phyloP scores from a whole-genome alignment of 148 eudicot genomes.

The Amaranthus cruentus region DNA sequence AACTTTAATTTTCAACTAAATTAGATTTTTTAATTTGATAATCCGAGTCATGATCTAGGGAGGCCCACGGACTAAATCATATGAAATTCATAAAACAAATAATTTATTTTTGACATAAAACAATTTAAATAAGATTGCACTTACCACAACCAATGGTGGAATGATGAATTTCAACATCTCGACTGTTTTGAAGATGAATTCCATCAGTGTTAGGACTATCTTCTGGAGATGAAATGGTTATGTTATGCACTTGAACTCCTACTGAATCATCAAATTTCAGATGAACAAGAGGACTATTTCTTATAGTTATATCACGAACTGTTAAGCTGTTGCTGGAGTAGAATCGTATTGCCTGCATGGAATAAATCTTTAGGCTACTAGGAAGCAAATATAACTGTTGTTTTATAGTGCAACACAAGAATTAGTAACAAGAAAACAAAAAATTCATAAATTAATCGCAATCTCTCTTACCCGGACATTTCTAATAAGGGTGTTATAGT shows the following conservation, averaged over 20 bases:
- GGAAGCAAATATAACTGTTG: background rate
- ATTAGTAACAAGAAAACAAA: no score
- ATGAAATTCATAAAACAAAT: background rate
- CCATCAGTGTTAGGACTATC: constrained; percentile 83
- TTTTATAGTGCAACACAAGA: no score
- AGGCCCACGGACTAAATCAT: no score
- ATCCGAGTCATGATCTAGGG: no score
- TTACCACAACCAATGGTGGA: constrained; percentile 66
- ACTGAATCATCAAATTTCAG: constrained; percentile 67
- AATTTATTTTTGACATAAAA: background rate
- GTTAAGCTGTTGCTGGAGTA: constrained; percentile 51
- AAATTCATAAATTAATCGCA: no score
- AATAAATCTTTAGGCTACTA: background rate
- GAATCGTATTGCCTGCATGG: constrained; percentile 63
- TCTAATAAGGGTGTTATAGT: no score
- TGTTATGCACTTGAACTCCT: constrained; percentile 47
- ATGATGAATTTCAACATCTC: constrained; percentile 62
- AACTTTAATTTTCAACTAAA: no score
- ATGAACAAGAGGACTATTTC: constrained; percentile 75
- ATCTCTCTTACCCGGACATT: no score
- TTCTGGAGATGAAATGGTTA: constrained; percentile 68
- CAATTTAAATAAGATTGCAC: background rate
- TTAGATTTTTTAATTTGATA: no score
- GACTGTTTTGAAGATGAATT: constrained; percentile 75
- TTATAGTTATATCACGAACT: constrained; percentile 55